phyloP scores from a whole-genome alignment of 495 filamentous ascomycete genomes.

The Collariella sp. region DNA sequence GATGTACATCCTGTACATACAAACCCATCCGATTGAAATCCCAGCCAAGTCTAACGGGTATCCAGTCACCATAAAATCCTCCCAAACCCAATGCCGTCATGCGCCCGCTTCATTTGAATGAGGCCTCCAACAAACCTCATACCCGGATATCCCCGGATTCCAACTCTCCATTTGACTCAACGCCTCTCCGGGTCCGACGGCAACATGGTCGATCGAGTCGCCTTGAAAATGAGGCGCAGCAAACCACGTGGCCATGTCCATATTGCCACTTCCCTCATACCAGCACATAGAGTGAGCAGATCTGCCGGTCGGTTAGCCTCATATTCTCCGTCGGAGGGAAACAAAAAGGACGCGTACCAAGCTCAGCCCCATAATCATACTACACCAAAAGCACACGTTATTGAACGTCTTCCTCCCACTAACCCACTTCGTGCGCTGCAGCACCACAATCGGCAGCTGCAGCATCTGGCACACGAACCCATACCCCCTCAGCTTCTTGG shows the following conservation, averaged over 20 bases:
- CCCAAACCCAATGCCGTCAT: too few relatives aligned
- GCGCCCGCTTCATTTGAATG: too few relatives aligned
- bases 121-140: too few relatives aligned
- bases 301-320: constrained; percentile 26
- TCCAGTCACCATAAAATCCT: too few relatives aligned
- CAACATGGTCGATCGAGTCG: background rate
- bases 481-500: constrained; percentile 91
- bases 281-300: constrained; percentile 46
- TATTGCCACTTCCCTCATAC: constrained; percentile 23
- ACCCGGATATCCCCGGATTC: too few relatives aligned
- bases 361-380: constrained; percentile 84
- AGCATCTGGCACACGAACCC: constrained; percentile 93
- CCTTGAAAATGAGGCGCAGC: constrained; percentile 1
- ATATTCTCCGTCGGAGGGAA: background rate
- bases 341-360: constrained; percentile 53
- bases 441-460: constrained; percentile 85
- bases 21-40: background rate
- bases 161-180: too few relatives aligned
- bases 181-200: background rate
- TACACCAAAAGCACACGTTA: constrained; percentile 90
- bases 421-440: constrained; percentile 74
- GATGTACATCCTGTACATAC: background rate
- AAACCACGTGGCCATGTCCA: background rate
- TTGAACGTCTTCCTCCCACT: constrained; percentile 68
- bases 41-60: too few relatives aligned